Conservation (phyloP, 768 basidiomycete genomes). For the Rhizopogon roseolus region DNA sequence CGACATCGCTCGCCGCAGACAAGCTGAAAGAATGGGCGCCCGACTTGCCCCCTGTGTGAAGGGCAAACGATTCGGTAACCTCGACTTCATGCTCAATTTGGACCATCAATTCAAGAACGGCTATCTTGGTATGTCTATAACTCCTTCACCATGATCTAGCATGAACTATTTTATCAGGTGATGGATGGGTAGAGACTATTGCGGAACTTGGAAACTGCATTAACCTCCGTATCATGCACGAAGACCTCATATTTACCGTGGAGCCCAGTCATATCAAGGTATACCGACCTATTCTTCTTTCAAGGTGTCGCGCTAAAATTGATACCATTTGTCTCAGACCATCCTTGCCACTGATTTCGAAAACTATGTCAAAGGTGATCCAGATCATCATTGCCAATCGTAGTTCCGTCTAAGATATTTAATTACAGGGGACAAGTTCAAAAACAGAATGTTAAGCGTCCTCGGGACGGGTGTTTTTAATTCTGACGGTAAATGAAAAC, state of each 20-base stretch:
- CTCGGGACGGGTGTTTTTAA: slow-evolving; percentile 68
- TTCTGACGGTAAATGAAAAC: slow-evolving; percentile 44
- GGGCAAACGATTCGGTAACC: slow-evolving; percentile 40
- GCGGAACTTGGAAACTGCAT: slow-evolving; percentile 36
- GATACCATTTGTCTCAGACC: slow-evolving; percentile 8
- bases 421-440: slow-evolving; percentile 29
- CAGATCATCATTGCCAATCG: not conserved
- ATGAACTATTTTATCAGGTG: slow-evolving; percentile 27
- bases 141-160: not conserved
- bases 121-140: slow-evolving; percentile 41
- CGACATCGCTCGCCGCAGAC: slow-evolving; percentile 23
- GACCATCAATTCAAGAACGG: slow-evolving; percentile 34
- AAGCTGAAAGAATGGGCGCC: slow-evolving; percentile 42
- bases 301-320: too few relatives aligned
- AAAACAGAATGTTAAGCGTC: slow-evolving; percentile 38
- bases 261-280: slow-evolving; percentile 53
- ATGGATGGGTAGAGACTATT: slow-evolving; percentile 33
- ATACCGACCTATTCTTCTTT: not conserved
- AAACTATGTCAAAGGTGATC: slow-evolving; percentile 53
- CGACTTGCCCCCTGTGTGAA: slow-evolving; percentile 32
- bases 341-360: slow-evolving; percentile 55
- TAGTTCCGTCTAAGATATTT: not conserved
- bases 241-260: slow-evolving; percentile 41
- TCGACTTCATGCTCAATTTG: slow-evolving; percentile 36
- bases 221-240: slow-evolving; percentile 42